Evolutionary conservation across 495 filamentous ascomycete genomes (phyloP).

Genomic region (Wilcoxina mikolae): DNA sequence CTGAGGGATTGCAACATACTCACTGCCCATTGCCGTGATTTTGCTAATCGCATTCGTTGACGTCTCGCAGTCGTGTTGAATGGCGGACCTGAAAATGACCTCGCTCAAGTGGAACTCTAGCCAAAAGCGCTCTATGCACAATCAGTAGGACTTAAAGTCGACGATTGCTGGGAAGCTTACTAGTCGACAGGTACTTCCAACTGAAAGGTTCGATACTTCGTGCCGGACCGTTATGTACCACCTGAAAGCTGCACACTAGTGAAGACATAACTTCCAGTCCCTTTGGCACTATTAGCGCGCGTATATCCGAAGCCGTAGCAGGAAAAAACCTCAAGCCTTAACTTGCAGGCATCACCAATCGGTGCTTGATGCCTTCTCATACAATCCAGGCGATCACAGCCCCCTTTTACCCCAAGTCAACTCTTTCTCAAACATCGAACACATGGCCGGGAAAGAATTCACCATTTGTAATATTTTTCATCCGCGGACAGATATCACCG

Average conservation of each 20-base stretch:
- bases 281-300: not conserved
- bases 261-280: not conserved
- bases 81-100: not conserved
- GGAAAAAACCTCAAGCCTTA: not conserved
- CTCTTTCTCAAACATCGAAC: not conserved
- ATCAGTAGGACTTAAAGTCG: not conserved
- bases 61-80: conserved; percentile 1
- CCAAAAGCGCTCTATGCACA: not conserved
- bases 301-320: too few species aligned
- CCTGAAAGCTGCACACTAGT: not conserved
- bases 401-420: not conserved
- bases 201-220: not conserved
- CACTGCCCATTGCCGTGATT: not conserved
- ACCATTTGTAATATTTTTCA: not conserved
- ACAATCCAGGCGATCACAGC: not conserved
- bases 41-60: not conserved
- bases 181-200: not conserved
- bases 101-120: not conserved
- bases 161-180: not conserved
- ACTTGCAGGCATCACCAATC: not conserved
- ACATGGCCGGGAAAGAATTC: not conserved
- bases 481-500: not conserved
- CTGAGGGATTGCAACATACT: not conserved
- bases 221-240: not conserved
- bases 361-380: not conserved